These are phyloP conservation scores for Erodium trifolium DNA, from an alignment of 441 rosid species.

Conservation along the genomic window DNA sequence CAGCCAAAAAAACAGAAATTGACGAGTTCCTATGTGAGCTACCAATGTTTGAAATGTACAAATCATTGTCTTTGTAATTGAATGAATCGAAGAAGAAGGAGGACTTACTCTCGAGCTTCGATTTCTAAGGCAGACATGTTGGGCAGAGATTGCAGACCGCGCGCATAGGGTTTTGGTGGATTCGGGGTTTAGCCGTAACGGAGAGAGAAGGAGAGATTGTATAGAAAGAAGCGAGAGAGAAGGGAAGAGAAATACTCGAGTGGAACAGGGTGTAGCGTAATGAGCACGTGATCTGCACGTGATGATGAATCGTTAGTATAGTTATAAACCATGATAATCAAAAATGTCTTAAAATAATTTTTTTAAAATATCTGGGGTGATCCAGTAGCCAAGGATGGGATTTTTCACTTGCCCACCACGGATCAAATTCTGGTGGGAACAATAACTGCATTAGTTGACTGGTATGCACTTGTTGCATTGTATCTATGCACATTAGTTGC, in stretches of 20 bases:
- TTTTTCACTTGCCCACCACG: too few relatives aligned
- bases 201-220: neutral
- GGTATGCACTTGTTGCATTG: too few relatives aligned
- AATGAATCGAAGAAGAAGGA: neutral
- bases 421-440: too few relatives aligned
- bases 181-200: conserved; percentile 5
- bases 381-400: too few relatives aligned
- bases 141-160: conserved; percentile 1
- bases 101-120: conserved; percentile 87
- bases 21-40: neutral
- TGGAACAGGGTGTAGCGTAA: neutral
- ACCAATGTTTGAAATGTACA: neutral
- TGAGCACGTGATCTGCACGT: too few relatives aligned
- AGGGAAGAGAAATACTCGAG: neutral
- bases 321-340: too few relatives aligned
- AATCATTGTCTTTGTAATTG: neutral
- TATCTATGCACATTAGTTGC: too few relatives aligned
- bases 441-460: too few relatives aligned
- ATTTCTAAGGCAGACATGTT: conserved; percentile 73
- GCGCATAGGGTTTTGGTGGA: conserved; percentile 6
- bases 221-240: neutral
- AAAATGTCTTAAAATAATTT: too few relatives aligned
- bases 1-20: neutral
- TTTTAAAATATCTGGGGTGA: too few relatives aligned
- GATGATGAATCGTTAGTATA: too few relatives aligned